Base-by-base conservation (phyloP, 108 stramenopile species). In the Cyclotella atomus region DNA sequence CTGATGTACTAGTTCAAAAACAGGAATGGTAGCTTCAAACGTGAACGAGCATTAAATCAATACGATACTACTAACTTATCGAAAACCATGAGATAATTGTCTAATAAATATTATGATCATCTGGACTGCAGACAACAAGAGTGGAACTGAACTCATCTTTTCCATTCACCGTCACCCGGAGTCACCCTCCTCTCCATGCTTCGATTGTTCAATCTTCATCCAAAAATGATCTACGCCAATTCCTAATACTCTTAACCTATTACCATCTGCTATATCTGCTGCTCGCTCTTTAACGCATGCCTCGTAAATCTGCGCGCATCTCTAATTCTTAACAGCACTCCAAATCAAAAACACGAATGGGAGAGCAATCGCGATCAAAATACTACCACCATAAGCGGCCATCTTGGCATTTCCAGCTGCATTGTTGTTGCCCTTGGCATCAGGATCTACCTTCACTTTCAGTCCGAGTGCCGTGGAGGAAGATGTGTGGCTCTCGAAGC, bases 381-480 rank as follows among this genome's bases (percentile, higher is more conserved):
- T 61, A 19, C 81, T 82, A 43, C 84, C 84, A 28, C 77, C 81
- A 54, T 85, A 85, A 3, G 77, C 81, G 16, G 84, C 84, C 77
- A 79, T 82, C 50, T 85, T 85, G 15, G 65, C 64, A 34, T 77
- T 75, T 0, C 68, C 70, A 6, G 38, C 54, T 9, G 44, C 50
- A 35, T 62, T 66, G 41, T 65, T 76, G 47, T 71, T 77, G 8
- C 68, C 68, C 52, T 52, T 68, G 44, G 61, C 68, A 45, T 84
- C 68, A 38, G 84, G 84, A 52, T 84, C 84, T 20, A 84, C 76
- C 67, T 81, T 81, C 21, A 84, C 79, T 43, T 80, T 84, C 17
- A 84, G 55, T 21, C 54, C 49, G 10, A 81, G 66, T 36, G 79
- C 64, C 1, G 83, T 79, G 23, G 56, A 56, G 16, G 70, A 45